Conservation (phyloP, 2,329 filamentous ascomycete species). For the Corniculantispora saksenae region DNA sequence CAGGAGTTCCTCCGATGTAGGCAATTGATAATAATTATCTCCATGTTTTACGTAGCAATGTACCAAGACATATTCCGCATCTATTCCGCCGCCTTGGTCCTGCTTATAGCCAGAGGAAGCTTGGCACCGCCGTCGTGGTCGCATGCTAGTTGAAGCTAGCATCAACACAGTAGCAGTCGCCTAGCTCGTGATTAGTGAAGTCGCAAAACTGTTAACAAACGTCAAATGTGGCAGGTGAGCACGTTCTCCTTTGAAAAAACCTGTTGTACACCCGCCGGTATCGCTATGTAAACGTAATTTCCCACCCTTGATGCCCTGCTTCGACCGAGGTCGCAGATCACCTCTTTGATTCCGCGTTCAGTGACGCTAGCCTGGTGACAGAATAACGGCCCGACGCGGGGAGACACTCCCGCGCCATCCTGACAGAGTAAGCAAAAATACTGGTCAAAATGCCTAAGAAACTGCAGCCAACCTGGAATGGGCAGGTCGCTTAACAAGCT, state of each 20-base stretch:
- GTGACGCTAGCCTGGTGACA: neutral
- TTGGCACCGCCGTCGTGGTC: neutral
- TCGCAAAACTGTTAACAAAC: neutral
- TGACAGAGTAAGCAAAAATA: neutral
- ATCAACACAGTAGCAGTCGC: neutral
- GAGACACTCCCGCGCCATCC: neutral
- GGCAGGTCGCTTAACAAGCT: neutral
- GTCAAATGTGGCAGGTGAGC: neutral
- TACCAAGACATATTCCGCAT: neutral
- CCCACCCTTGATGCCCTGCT: neutral
- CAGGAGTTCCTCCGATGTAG: no score
- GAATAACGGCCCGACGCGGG: neutral
- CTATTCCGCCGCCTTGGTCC: neutral
- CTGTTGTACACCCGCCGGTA: no score
- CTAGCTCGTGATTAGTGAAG: neutral
- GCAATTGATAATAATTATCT: neutral
- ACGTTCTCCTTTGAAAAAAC: neutral
- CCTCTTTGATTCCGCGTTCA: neutral
- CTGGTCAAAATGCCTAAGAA: neutral
- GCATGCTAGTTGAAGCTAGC: neutral
- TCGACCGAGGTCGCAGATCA: neutral
- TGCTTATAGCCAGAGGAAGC: neutral
- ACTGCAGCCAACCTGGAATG: neutral
- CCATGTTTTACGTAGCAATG: neutral
- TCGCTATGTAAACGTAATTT: neutral